Base-by-base conservation (phyloP, 2,329 filamentous ascomycete genomes). In the Fusarium tricinctum region DNA sequence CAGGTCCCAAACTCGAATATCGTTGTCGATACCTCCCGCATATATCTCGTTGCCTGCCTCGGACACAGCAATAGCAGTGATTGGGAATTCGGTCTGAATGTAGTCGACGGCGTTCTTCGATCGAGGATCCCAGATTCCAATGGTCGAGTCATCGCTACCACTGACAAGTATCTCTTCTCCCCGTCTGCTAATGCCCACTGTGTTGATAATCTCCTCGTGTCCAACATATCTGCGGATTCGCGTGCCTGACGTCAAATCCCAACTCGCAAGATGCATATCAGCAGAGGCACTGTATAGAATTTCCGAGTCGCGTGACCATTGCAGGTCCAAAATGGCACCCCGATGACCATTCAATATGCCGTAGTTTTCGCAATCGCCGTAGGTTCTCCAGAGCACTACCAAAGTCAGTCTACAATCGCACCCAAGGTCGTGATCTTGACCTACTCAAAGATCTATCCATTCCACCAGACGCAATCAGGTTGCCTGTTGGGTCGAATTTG, bases 31-130 rank as follows among this genome's bases (percentile, higher is more conserved):
- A 22, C 94, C 92, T 46, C 95, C 95, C 8, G 92, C 92, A 79
- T 96, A 99, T 26, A 99, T 88, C 81, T 98, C 96, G 77, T 97
- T 97, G 19, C 96, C 96, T 3, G 95, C 94, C 78, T 97, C 94
- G 1, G 94, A 91, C n/a, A 98, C 84, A 17, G 94, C 93, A 8
- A 98, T 89, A 0, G 95, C 92, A 3, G 96, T 98, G 58, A 99
- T 89, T 2, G 96, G 96, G 63, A 97, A 97, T 64, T 96, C 91
- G 1, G 94, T 97, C 76, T 95, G 89, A 66, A 98, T 91, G 73
- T 94, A 94, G 74, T 97, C 92, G 58, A 92, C 88, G 0, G 94
- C 95, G 54, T 93, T 89, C 79, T 97, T 98, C 58, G 93, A 91
- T 73, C 96, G 87, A 10, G 95, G 94, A 77, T 99, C 96, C 96